Evolutionary conservation across 495 filamentous ascomycete genomes (phyloP).

Genomic region (Penicillium paradoxum): DNA sequence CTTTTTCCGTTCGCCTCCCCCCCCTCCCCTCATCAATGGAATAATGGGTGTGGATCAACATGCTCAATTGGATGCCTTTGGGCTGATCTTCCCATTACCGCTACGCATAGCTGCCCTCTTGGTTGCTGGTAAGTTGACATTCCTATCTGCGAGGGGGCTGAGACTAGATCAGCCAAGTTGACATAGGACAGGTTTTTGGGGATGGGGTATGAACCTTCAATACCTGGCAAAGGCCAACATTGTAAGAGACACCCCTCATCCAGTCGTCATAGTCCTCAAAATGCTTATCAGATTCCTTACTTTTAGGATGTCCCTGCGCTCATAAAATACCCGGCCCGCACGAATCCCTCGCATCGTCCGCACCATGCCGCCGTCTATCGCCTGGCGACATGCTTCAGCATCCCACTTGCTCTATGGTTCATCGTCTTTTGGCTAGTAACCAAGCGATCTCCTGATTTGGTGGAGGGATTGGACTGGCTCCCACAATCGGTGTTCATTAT

Average conservation of each 20-base stretch:
- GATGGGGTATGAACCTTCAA: conserved; percentile 83
- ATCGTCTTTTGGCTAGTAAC: conserved; percentile 79
- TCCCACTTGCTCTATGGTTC: conserved; percentile 64
- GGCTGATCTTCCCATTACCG: conserved; percentile 77
- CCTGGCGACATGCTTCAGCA: conserved; percentile 67
- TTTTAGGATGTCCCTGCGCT: conserved; percentile 68
- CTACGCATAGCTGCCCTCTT: conserved; percentile 75
- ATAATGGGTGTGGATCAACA: conserved; percentile 78
- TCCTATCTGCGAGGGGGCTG: background rate
- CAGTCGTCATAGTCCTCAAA: background rate
- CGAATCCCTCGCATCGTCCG: conserved; percentile 57
- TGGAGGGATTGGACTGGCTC: conserved; percentile 71
- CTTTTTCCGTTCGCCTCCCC: background rate
- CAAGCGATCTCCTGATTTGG: conserved; percentile 57
- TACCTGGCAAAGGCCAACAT: conserved; percentile 70
- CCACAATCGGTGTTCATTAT: conserved; percentile 74
- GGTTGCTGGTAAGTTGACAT: conserved; percentile 58
- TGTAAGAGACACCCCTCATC: conserved; percentile 38
- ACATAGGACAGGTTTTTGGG: conserved; percentile 67
- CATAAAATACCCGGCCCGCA: conserved; percentile 70
- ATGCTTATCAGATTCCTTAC: conserved; percentile 1
- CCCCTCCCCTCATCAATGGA: conserved; percentile 35
- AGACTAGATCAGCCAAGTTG: background rate
- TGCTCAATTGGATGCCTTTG: conserved; percentile 78
- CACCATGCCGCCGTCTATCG: conserved; percentile 81